Evolutionary conservation across 192 early-diverging fungal species (phyloP), one percentile per base, ranked within the genome.

Genomic region (Dispira simplex): DNA sequence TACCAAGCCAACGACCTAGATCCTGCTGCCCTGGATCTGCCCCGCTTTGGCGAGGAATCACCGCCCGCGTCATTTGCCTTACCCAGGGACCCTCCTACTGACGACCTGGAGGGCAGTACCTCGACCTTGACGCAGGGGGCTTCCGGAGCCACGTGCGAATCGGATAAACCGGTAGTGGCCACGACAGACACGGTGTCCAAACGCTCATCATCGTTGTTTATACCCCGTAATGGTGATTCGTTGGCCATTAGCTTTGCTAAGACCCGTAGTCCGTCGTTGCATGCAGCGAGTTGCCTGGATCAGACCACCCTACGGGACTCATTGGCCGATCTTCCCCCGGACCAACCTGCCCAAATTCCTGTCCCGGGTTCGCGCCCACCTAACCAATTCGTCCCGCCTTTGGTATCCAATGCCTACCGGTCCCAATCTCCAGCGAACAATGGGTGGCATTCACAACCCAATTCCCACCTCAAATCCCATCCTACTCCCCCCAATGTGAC

Each of bases 1-100:
- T 91, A 91, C 65, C 86, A 91, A 67, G 79, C 82, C 62, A 25
- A 14, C 9, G 54, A 56, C 25, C 54, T 56, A 8, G 54, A 56
- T 56, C 54, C 54, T 3, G 25, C 20, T 3, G 54, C 54, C 23
- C 54, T 56, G 20, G 54, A 56, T 25, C 54, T 56, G 14, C 54
- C 54, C 18, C 54, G 28, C 23, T 56, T 21, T 25, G 23, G 25
- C 23, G 21, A 56, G 13, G 25, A 8, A 0, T 56, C 54, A 1
- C 54, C 54, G 4, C 12, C 54, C 8, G 1, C 21, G 13, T 56
- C 54, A 21, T 14, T 28, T 26, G 23, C 23, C 4, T 56, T 21
- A 28, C 32, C 32, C 6, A 39, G 32, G 32, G 32, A 39, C 32
- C 32, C 32, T 39, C 25, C 23, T 3, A 13, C 54, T 26, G 54